Evolutionary conservation across 495 filamentous ascomycete genomes (phyloP), one percentile per base, ranked within the genome.

Genomic region (Amniculicola lignicola): DNA sequence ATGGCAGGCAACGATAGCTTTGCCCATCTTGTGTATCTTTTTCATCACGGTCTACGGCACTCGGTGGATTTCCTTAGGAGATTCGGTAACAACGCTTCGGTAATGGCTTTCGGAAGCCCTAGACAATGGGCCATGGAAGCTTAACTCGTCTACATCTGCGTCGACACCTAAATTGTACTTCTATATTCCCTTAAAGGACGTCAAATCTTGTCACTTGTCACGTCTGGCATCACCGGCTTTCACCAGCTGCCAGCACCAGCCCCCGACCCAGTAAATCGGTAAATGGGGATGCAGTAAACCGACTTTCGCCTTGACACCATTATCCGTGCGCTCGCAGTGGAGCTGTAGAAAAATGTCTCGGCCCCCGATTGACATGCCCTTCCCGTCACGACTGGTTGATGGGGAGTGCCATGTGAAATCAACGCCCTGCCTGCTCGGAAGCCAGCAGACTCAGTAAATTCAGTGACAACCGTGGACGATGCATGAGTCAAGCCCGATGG

Each of bases 141-240:
- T 49, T 53, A 54, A 45, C 54, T 54, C 60, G 60, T 58, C 60
- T 59, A n/a, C 60, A 37, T 62, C 59, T 62, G 25, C 41, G 51
- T 62, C 60, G 60, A 54, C 60, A 63, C 43, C 60, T 42, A 64
- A 64, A 64, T 64, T 64, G 61, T 64, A 64, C 61, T 64, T 52
- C 61, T 64, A 64, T 51, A 57, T 40, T 27, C 60, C 46, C 51
- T 35, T 48, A n/a, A n/a, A n/a, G n/a, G n/a, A n/a, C n/a, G n/a
- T n/a, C n/a, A n/a, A n/a, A n/a, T n/a, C n/a, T n/a, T n/a, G n/a
- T n/a, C n/a, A n/a, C n/a, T 23, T 58, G 23, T 50, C 46, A 43
- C 44, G 2, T 44, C 37, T 43, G 54, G 46, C 54, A 49, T 25
- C 6, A 28, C 39, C 21, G 24, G 54, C 25, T 22, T 29, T 50